phyloP scores from a whole-genome alignment of 1,284 basidiomycete genomes.

The Naganishia cerealis region DNA sequence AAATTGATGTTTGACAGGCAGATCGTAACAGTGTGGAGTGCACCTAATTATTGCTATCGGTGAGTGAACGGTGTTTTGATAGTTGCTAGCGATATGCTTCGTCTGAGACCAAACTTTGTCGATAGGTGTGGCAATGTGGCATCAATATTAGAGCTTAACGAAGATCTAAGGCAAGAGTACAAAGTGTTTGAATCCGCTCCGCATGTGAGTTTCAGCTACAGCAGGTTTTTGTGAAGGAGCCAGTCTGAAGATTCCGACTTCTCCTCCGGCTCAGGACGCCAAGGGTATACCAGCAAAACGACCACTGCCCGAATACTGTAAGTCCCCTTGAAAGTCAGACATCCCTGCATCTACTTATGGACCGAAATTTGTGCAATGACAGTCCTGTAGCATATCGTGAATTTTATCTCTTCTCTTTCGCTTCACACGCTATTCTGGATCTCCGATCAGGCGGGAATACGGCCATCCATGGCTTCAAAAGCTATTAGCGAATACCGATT shows the following conservation, averaged over 20 bases:
- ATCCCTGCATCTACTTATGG: background rate
- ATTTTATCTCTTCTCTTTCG: conserved; percentile 2
- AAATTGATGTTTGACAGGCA: conserved; percentile 95
- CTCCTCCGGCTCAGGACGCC: conserved; percentile 63
- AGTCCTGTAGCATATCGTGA: conserved; percentile 22
- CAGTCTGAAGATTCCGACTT: background rate
- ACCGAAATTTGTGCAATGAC: background rate
- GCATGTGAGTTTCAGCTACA: conserved; percentile 39
- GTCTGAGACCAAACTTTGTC: conserved; percentile 26
- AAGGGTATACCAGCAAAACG: conserved; percentile 81
- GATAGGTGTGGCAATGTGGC: conserved; percentile 88
- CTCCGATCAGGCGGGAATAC: background rate
- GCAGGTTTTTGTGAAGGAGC: background rate
- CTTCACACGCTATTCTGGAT: background rate
- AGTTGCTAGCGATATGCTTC: no score
- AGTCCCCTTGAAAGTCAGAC: background rate
- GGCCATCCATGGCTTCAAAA: background rate
- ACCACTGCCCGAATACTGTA: conserved; percentile 76
- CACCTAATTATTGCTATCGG: conserved; percentile 97
- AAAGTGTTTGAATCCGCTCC: conserved; percentile 63
- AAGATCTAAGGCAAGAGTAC: conserved; percentile 84
- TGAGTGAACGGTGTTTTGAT: conserved; percentile 53
- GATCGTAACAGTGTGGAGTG: conserved; percentile 98
- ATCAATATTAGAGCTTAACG: conserved; percentile 86
- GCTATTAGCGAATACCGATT: background rate